Percentiles rank a stretch among this genome's conserved stretches.
phyloP scores from a whole-genome alignment of 2,329 filamentous ascomycete species.

The Phaeoacremonium minimum region DNA sequence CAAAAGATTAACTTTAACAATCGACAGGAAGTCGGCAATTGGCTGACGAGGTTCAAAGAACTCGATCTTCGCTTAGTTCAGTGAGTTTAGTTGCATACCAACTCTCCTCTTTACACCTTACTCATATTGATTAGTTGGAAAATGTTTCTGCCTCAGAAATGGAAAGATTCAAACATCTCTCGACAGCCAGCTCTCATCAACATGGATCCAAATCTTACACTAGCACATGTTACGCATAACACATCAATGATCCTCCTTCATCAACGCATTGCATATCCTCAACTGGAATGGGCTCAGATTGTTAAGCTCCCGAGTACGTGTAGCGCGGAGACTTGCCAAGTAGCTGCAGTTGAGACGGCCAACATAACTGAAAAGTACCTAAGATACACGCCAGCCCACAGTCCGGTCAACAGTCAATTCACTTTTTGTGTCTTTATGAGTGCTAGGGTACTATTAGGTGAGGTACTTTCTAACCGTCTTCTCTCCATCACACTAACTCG shows the following conservation, averaged over 20 bases:
- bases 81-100: too few species aligned
- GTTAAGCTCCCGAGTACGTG: slow-evolving; percentile 28
- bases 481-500: too few species aligned
- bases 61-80: slow-evolving; percentile 35
- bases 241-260: slow-evolving; percentile 35
- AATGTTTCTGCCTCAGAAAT: slow-evolving; percentile 35
- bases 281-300: slow-evolving; percentile 20
- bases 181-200: slow-evolving; percentile 25
- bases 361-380: slow-evolving; percentile 31
- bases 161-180: slow-evolving; percentile 28
- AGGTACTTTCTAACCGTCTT: too few species aligned
- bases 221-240: slow-evolving; percentile 38
- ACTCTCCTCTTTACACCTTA: too few species aligned
- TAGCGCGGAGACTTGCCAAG: slow-evolving; percentile 33
- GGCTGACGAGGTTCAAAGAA: slow-evolving; percentile 39
- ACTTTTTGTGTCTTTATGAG: slow-evolving; percentile 32
- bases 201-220: slow-evolving; percentile 39
- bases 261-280: slow-evolving; percentile 32
- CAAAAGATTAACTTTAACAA: slow-evolving; percentile 30
- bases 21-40: slow-evolving; percentile 28
- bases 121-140: slow-evolving; percentile 27
- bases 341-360: slow-evolving; percentile 30
- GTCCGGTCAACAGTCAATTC: slow-evolving; percentile 22
- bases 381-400: slow-evolving; percentile 7
- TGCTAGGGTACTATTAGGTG: slow-evolving; percentile 23